Conservation (phyloP, 495 filamentous ascomycete genomes). For the Evernia prunastri region DNA sequence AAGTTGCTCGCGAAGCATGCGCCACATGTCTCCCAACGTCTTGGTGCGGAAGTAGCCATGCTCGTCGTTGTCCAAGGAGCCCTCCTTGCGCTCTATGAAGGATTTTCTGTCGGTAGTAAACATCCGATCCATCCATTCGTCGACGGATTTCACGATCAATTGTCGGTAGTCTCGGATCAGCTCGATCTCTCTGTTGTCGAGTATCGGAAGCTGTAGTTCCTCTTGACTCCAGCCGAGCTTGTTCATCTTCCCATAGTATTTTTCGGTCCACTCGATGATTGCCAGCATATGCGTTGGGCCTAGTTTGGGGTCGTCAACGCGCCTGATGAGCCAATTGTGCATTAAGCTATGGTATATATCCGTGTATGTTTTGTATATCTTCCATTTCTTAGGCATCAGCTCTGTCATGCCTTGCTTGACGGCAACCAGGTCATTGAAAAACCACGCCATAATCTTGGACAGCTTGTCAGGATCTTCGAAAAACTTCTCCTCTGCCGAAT, state of each 20-base stretch:
- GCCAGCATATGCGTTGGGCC: constrained; percentile 72
- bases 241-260: constrained; percentile 92
- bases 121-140: constrained; percentile 96
- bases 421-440: constrained; percentile 91
- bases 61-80: constrained; percentile 76
- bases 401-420: constrained; percentile 83
- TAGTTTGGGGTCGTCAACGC: constrained; percentile 74
- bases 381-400: constrained; percentile 96
- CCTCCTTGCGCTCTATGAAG: constrained; percentile 68
- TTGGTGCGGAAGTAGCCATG: constrained; percentile 84
- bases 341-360: constrained; percentile 87
- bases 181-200: constrained; percentile 82
- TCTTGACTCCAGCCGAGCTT: constrained; percentile 72
- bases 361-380: constrained; percentile 83
- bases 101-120: constrained; percentile 69
- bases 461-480: constrained; percentile 73
- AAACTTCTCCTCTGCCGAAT: constrained; percentile 67
- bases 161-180: constrained; percentile 88
- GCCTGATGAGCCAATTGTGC: constrained; percentile 80
- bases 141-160: constrained; percentile 88
- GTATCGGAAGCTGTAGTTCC: constrained; percentile 70
- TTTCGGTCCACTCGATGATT: constrained; percentile 91
- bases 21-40: constrained; percentile 89
- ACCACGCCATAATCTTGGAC: constrained; percentile 85
- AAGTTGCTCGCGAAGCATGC: constrained; percentile 90